Percentiles rank a stretch among this genome's conserved stretches.
Conservation (phyloP, 495 filamentous ascomycete species). For the Podospora pseudoanserina region DNA sequence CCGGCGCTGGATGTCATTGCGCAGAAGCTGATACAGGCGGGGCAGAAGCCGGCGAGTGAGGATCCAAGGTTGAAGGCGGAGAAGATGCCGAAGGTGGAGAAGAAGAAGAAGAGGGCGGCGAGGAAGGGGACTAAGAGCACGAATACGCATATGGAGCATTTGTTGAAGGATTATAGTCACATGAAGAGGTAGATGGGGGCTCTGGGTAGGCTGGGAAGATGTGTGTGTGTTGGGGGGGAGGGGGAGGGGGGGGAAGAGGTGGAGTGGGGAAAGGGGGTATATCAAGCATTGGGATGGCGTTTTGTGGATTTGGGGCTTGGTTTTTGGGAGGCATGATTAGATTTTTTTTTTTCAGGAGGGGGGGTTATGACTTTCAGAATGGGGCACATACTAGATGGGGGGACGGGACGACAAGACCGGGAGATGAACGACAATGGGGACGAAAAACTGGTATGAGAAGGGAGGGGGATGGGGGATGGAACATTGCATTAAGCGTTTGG, state of each 20-base stretch:
- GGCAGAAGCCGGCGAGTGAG: slow-evolving; percentile 75
- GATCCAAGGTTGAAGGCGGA: slow-evolving; percentile 59
- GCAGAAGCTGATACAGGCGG: slow-evolving; percentile 64
- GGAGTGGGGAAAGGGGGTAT: background rate
- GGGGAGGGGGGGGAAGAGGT: background rate
- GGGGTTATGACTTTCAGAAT: no score
- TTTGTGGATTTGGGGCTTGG: background rate
- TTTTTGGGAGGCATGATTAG: no score
- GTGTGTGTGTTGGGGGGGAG: background rate
- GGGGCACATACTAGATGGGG: no score
- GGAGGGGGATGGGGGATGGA: no score
- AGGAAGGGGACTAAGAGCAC: slow-evolving; percentile 79
- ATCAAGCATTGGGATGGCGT: background rate
- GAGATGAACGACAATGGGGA: no score
- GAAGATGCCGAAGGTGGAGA: slow-evolving; percentile 59
- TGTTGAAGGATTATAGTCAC: slow-evolving; percentile 80
- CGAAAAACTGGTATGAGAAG: no score
- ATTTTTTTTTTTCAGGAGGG: no score
- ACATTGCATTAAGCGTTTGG: no score
- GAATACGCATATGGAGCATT: slow-evolving; percentile 86
- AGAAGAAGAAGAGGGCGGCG: slow-evolving; percentile 63
- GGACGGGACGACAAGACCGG: no score
- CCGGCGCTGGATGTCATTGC: slow-evolving; percentile 73
- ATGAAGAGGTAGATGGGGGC: slow-evolving; percentile 32
- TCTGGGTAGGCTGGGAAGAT: background rate